Base-by-base conservation (phyloP, 2,329 filamentous ascomycete species). In the Niveomyces coronatus region DNA sequence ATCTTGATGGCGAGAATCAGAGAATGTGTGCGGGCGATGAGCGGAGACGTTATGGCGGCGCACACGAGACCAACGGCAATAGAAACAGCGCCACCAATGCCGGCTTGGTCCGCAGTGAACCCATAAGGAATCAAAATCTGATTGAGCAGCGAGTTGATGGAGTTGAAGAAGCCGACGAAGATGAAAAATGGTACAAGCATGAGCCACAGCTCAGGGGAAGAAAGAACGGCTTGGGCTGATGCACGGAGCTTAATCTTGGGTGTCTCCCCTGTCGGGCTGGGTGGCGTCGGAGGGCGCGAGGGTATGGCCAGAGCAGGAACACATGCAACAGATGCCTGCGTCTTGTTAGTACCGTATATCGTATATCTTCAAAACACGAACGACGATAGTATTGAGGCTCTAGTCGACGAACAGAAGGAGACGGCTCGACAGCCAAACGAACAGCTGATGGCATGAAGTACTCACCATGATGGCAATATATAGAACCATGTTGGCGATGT, bases 141-240 rank as follows among this genome's bases (percentile, higher is more conserved):
- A 64, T 89, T 94, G 9, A 96, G 70, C 1, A 96, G 74, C 2
- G 83, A 83, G 35, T 87, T 93, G 47, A 88, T 68, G 48, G 82
- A 82, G 69, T 96, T 96, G 77, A 98, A 98, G 64, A 91, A 81
- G 50, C 83, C 87, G 44, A 94, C 85, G 58, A 87, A 94, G 50
- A 88, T 61, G 46, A 74, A 64, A 62, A 89, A 96, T n/a, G 88
- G 81, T 43, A 88, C 51, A 44, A 88, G 65, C 47, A 95, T 62
- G 45, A 94, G 71, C 71, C 79, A 94, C 60, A 94, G 82, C 54
- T 89, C 80, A 14, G 73, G 65, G 5, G 76, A 83, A 22, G 53
- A 55, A 17, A 47, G 31, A 31, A 88, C 58, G 14, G 73, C 70
- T 7, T 63, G 53, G 17, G 74, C 43, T 3, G 62, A 85, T 44